Evolutionary conservation across 2,329 filamentous ascomycete species (phyloP), one percentile per base, ranked within the genome.

Genomic region (Penicillium capsulatum): DNA sequence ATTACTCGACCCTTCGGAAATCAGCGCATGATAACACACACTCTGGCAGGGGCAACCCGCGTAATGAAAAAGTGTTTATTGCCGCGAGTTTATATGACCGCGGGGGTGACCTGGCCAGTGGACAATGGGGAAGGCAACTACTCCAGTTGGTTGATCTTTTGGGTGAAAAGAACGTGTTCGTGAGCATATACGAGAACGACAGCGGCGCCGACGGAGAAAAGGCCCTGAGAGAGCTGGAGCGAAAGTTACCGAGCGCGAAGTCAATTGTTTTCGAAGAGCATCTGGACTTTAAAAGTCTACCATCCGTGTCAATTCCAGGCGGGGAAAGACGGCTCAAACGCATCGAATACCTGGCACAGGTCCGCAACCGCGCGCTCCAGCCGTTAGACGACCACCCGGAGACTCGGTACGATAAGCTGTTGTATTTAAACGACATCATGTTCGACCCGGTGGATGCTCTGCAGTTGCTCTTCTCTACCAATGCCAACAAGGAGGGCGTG

Each of bases 111-210:
- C 65, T 88, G 14, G 75, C 81, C 1, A 65, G 70, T 5, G 83
- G 83, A 1, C 66, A 69, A 17, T 89, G 84, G 84, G 83, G 80
- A 0, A 59, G 72, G 43, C 71, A 74, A 16, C 58, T 89, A 0
- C 57, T 81, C 28, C 67, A 78, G 14, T 63, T 89, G 38, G 74
- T 88, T 20, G 70, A 84, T 34, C 59, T 85, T 19, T 68, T 89
- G 26, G 84, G 84, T 0, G 72, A 74, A 10, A 68, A 82, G 24
- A 84, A 86, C 53, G 79, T 83, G 2, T 85, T 80, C 55, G 62
- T 89, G 38, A 85, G 81, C 60, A 76, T 89, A 20, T 88, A 86
- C 59, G 84, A 86, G 57, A 84, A 85, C 53, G 79, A 84, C 55
- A 77, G 81, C 20, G 80, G 81, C 2, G 64, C 70, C 1, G 64